Conservation (phyloP, 345 rosid genomes). For the Mercurialis annua region DNA sequence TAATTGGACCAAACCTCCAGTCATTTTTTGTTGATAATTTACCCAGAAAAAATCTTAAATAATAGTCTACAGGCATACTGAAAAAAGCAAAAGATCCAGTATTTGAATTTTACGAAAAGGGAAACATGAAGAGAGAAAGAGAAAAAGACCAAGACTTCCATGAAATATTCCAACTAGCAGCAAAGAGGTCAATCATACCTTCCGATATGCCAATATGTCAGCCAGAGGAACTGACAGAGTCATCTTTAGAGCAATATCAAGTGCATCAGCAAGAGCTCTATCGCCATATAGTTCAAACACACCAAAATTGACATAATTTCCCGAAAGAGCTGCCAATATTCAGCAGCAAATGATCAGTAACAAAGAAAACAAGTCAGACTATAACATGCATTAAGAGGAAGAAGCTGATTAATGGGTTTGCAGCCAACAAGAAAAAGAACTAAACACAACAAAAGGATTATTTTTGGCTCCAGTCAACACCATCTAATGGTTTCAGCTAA, state of each 20-base stretch:
- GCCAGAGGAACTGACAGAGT: slow-evolving; percentile 85
- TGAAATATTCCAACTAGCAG: not conserved
- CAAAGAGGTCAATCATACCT: slow-evolving; percentile 46
- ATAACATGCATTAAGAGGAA: not conserved
- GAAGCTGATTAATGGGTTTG: not conserved
- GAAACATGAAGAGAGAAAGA: not conserved
- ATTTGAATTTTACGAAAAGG: not conserved
- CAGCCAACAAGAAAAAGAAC: slow-evolving; percentile 1
- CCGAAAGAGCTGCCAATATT: slow-evolving; percentile 74
- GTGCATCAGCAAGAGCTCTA: slow-evolving; percentile 92
- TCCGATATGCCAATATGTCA: slow-evolving; percentile 84
- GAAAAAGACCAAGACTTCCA: not conserved
- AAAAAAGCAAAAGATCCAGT: not conserved
- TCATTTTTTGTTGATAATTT: not conserved
- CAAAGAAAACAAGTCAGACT: slow-evolving; percentile 13
- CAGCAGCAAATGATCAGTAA: not conserved
- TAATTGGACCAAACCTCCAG: too few species aligned
- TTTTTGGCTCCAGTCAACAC: not conserved
- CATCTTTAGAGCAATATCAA: slow-evolving; percentile 88
- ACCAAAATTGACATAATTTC: slow-evolving; percentile 93
- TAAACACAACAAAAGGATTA: not conserved
- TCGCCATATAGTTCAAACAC: slow-evolving; percentile 98
- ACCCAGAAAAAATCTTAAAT: not conserved
- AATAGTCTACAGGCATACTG: not conserved
- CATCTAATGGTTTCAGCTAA: not conserved